Conservation (phyloP, 23 red algal species). For the Gracilaria gracilis region DNA sequence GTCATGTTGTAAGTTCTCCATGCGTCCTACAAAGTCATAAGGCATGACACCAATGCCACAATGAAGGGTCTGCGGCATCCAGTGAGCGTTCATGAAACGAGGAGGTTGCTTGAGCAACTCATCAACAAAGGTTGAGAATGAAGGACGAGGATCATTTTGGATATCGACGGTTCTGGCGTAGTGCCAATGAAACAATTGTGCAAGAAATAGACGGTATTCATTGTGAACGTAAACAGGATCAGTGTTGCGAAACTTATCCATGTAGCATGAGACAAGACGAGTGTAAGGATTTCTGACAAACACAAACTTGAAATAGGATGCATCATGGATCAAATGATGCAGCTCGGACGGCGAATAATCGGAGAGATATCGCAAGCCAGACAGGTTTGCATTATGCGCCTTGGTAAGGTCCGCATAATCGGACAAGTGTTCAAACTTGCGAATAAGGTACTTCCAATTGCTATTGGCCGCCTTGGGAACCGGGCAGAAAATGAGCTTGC, state of each 20-base stretch:
- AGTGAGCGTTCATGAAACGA: constrained; percentile 84
- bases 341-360: constrained; percentile 76
- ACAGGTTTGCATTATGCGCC: constrained; percentile 45
- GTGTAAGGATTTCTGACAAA: constrained; percentile 88
- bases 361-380: constrained; percentile 79
- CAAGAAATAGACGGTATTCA: constrained; percentile 81
- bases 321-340: constrained; percentile 45
- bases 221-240: constrained; percentile 37
- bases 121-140: constrained; percentile 80
- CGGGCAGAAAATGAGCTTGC: constrained; percentile 80
- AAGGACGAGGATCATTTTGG: constrained; percentile 29
- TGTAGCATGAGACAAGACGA: constrained; percentile 82
- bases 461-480: constrained; percentile 85
- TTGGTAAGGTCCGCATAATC: constrained; percentile 70
- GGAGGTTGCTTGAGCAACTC: constrained; percentile 58
- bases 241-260: constrained; percentile 89
- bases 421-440: constrained; percentile 66
- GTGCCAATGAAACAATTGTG: constrained; percentile 72
- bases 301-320: constrained; percentile 76
- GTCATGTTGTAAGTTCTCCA: constrained; percentile 74
- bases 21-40: constrained; percentile 86
- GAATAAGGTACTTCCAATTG: constrained; percentile 94
- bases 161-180: constrained; percentile 50
- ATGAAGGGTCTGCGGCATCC: constrained; percentile 81
- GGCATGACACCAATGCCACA: constrained; percentile 85